A percentile compares a stretch with the other conserved stretches of the same genome.
These are phyloP conservation scores for Suhomyces kunorum DNA, from an alignment of 1,139 yeast species.

Conservation along the genomic window DNA sequence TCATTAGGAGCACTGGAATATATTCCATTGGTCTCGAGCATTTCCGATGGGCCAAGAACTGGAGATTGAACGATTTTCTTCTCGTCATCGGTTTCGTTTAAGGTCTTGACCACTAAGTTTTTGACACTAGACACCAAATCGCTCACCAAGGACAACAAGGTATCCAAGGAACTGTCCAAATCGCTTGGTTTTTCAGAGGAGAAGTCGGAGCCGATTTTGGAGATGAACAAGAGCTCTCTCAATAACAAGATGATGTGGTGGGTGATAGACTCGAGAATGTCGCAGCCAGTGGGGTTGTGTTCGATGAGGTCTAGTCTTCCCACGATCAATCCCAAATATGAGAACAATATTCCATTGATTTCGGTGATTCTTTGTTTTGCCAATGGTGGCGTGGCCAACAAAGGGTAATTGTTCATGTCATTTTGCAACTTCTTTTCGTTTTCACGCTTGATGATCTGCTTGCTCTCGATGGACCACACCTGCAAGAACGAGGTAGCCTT, in stretches of 20 bases:
- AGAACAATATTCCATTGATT: slow-evolving; percentile 66
- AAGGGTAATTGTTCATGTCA: slow-evolving; percentile 46
- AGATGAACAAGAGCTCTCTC: slow-evolving; percentile 63
- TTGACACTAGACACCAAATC: slow-evolving; percentile 67
- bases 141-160: slow-evolving; percentile 59
- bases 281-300: slow-evolving; percentile 69
- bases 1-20: slow-evolving; percentile 18
- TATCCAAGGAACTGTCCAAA: slow-evolving; percentile 58
- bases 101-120: slow-evolving; percentile 56
- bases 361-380: slow-evolving; percentile 75
- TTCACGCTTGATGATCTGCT: slow-evolving; percentile 39
- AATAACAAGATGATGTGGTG: slow-evolving; percentile 67
- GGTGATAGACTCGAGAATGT: slow-evolving; percentile 61
- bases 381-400: slow-evolving; percentile 58
- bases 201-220: slow-evolving; percentile 54
- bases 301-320: slow-evolving; percentile 77
- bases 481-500: slow-evolving; percentile 73
- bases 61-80: slow-evolving; percentile 14
- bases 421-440: slow-evolving; percentile 38
- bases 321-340: slow-evolving; percentile 68
- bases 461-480: slow-evolving; percentile 69
- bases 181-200: slow-evolving; percentile 44
- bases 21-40: slow-evolving; percentile 4
- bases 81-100: slow-evolving; percentile 40
- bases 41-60: slow-evolving; percentile 2